Conservation (phyloP, 1,139 yeast genomes). For the Nakaseomyces sp. region DNA sequence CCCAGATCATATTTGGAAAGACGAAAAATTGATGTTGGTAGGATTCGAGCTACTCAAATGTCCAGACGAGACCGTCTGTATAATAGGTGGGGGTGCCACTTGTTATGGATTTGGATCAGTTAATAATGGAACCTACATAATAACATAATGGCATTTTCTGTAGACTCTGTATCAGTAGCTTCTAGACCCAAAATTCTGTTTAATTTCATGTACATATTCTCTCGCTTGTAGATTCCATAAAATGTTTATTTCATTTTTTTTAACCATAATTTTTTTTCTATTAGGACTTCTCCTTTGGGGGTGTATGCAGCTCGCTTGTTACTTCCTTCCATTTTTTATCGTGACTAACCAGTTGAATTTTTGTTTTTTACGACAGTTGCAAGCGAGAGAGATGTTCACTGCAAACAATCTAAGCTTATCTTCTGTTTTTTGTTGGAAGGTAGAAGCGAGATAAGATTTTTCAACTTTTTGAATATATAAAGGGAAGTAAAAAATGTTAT, state of each 20-base stretch:
- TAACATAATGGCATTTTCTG: neutral
- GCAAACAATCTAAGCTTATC: no score
- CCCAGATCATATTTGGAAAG: conserved; percentile 34
- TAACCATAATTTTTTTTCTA: neutral
- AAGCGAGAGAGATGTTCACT: neutral
- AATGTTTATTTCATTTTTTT: neutral
- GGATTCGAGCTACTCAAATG: conserved; percentile 43
- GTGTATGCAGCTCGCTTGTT: neutral
- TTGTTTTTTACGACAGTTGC: neutral
- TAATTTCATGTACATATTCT: no score
- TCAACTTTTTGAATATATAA: neutral
- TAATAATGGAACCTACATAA: conserved; percentile 36
- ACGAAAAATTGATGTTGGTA: conserved; percentile 38
- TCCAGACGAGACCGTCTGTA: conserved; percentile 20
- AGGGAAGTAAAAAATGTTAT: neutral
- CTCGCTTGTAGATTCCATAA: neutral
- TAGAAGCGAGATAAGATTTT: neutral
- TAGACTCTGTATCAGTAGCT: no score
- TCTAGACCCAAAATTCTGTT: no score
- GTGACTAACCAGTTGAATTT: neutral
- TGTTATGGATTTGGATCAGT: conserved; percentile 78
- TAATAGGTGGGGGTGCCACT: conserved; percentile 72
- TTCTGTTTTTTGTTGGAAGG: no score
- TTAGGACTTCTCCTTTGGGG: no score
- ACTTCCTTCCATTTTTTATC: neutral